Percentiles rank a stretch among this genome's conserved stretches.
Evolutionary conservation across 2,329 filamentous ascomycete genomes (phyloP).

Genomic region (Aspergillus phoenicis): DNA sequence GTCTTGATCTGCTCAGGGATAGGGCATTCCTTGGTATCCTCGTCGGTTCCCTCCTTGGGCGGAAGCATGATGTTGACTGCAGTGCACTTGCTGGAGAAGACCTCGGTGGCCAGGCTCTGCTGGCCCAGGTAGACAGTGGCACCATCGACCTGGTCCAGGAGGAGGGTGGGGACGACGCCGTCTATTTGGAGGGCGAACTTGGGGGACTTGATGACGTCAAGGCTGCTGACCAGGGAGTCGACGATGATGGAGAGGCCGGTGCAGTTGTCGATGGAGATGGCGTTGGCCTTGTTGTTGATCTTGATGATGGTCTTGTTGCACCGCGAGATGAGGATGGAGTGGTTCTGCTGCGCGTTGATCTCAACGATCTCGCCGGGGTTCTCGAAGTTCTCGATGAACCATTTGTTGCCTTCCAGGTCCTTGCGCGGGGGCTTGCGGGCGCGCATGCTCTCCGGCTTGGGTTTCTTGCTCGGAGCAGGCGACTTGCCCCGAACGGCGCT

Average conservation of each 20-base stretch:
- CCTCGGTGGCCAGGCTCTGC: conserved; percentile 74
- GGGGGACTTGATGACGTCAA: conserved; percentile 93
- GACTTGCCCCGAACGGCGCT: conserved; percentile 71
- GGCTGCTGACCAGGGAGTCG: conserved; percentile 83
- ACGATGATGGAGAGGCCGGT: conserved; percentile 80
- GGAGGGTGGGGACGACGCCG: conserved; percentile 79
- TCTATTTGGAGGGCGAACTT: conserved; percentile 95
- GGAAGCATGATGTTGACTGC: conserved; percentile 85
- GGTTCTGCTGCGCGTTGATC: conserved; percentile 77
- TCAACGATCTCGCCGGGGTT: conserved; percentile 72
- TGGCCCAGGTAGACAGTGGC: conserved; percentile 84
- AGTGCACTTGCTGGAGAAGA: conserved; percentile 87
- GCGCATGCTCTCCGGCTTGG: conserved; percentile 83
- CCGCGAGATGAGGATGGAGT: conserved; percentile 88
- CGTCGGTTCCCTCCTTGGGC: conserved; percentile 65
- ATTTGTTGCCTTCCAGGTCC: conserved; percentile 86
- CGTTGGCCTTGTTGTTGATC: conserved; percentile 90
- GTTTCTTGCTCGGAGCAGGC: conserved; percentile 83
- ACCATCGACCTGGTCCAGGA: conserved; percentile 91
- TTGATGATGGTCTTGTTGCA: conserved; percentile 91
- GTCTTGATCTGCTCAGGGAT: conserved; percentile 88
- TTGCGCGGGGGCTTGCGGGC: conserved; percentile 78
- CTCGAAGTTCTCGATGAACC: conserved; percentile 94
- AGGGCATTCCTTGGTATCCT: conserved; percentile 84
- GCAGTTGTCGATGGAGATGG: conserved; percentile 93